Evolutionary conservation across 176 grass and related monocot genomes (phyloP).

Genomic region (Carex pumila): DNA sequence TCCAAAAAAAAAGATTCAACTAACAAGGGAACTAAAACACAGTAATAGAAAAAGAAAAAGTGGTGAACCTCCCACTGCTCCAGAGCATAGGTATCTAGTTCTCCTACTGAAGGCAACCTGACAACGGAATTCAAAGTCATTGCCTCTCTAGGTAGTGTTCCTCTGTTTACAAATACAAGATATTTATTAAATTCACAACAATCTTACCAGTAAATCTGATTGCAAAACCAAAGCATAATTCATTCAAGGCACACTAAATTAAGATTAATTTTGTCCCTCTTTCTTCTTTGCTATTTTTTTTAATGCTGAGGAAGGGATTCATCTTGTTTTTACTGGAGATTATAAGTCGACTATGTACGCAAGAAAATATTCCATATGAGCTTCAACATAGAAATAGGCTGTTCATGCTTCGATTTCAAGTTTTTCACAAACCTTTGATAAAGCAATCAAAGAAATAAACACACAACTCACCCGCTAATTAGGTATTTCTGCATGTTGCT

Average conservation of each 20-base stretch:
- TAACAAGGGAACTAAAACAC: slow-evolving; percentile 4
- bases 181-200: not conserved
- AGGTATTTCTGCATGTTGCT: slow-evolving; percentile 84
- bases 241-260: not conserved
- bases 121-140: slow-evolving; percentile 44
- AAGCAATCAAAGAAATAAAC: not conserved
- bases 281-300: not conserved
- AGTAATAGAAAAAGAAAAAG: slow-evolving; percentile 2
- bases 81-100: slow-evolving; percentile 65
- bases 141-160: slow-evolving; percentile 71
- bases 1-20: not conserved
- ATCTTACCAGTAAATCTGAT: not conserved
- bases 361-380: too few relatives aligned
- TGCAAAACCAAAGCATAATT: not conserved
- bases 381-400: not conserved
- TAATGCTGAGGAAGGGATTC: not conserved
- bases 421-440: not conserved
- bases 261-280: not conserved
- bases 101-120: slow-evolving; percentile 64
- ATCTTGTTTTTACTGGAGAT: not conserved
- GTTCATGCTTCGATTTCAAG: not conserved
- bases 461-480: slow-evolving; percentile 48
- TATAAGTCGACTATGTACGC: not conserved
- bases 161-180: slow-evolving; percentile 36
- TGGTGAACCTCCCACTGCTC: slow-evolving; percentile 81